A percentile compares a stretch with the other conserved stretches of the same genome.
phyloP scores from a whole-genome alignment of 1,139 yeast genomes.

The Diutina ranongensis region DNA sequence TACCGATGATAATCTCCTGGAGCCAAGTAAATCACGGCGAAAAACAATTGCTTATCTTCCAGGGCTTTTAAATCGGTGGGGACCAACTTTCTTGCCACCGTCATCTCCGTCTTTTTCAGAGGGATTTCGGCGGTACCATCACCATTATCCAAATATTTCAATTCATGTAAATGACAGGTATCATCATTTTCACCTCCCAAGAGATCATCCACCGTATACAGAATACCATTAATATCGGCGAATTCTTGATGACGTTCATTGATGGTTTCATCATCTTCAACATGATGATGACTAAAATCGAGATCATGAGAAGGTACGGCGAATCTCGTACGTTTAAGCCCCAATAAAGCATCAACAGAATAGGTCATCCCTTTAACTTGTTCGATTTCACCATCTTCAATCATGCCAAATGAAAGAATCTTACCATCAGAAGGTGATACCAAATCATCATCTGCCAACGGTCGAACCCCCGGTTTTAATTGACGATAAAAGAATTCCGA shows the following conservation, averaged over 20 bases:
- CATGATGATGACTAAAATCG: slow-evolving; percentile 26
- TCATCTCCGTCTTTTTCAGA: slow-evolving; percentile 22
- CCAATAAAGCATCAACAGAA: slow-evolving; percentile 80
- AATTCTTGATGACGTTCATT: slow-evolving; percentile 57
- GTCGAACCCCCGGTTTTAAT: slow-evolving; percentile 70
- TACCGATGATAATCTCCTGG: slow-evolving; percentile 98
- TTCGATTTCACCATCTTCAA: slow-evolving; percentile 79
- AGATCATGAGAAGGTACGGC: slow-evolving; percentile 55
- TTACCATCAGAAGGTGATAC: slow-evolving; percentile 94
- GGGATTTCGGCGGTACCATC: slow-evolving; percentile 30
- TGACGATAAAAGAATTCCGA: slow-evolving; percentile 88
- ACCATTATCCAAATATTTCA: slow-evolving; percentile 48
- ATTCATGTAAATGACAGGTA: slow-evolving; percentile 29
- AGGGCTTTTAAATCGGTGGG: slow-evolving; percentile 24
- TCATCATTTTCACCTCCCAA: slow-evolving; percentile 37
- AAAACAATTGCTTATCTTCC: slow-evolving; percentile 43
- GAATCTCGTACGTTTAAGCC: slow-evolving; percentile 35
- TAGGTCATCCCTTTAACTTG: slow-evolving; percentile 96
- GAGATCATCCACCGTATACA: slow-evolving; percentile 59
- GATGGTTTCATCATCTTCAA: slow-evolving; percentile 31
- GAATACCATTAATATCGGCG: slow-evolving; percentile 67
- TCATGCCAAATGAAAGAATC: slow-evolving; percentile 74
- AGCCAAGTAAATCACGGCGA: slow-evolving; percentile 87
- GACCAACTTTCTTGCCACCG: slow-evolving; percentile 32
- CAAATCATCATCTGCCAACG: slow-evolving; percentile 55